Base-by-base conservation (phyloP, 1,284 basidiomycete genomes). In the Phylloporus sp. region DNA sequence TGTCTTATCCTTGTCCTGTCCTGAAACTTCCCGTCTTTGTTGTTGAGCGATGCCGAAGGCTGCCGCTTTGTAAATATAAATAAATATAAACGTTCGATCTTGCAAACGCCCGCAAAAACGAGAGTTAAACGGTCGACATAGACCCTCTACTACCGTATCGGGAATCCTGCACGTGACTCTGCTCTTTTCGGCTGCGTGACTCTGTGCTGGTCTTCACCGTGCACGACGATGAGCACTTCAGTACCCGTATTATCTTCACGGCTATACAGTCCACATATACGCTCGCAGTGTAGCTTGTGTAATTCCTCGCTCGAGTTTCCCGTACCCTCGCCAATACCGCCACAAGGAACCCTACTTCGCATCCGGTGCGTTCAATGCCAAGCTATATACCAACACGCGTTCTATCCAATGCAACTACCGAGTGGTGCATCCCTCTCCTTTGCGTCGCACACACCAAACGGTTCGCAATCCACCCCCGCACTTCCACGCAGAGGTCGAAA, bases 291-390 rank as follows among this genome's bases (percentile, higher is more conserved):
- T 75, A 82, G 84, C 4, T 77, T 83, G 70, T 97, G 95, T 79
- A 82, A 83, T 23, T 77, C 84, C 1, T 81, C 82, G 11, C 83
- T 96, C 57, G 94, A 96, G 76, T 96, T 95, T 76, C 85, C 89
- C 3, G 83, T 92, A 2, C 94, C 94, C 1, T 82, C 81, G 2
- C 90, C 93, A 1, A 81, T 82, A 32, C 90, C 93, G 20, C 84
- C 89, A 2, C 85, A 87, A 25, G 88, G 89, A 53, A 89, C 90
- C 0, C 77, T 89, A 4, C 86, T 95, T 3, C 86, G 88, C 71
- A 82, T 96, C 57, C 87, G 88, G 71, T 96, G 95, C 77, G 90
- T 85, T 75, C 82, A 84, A 68, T 96, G 92, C 77, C 82, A 86
- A 68, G 79, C 82, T 4, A 78, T 88, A 60, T 84, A 90, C 70